Evolutionary conservation across 176 grass and related monocot species (phyloP).

Genomic region (Sorghum bicolor): DNA sequence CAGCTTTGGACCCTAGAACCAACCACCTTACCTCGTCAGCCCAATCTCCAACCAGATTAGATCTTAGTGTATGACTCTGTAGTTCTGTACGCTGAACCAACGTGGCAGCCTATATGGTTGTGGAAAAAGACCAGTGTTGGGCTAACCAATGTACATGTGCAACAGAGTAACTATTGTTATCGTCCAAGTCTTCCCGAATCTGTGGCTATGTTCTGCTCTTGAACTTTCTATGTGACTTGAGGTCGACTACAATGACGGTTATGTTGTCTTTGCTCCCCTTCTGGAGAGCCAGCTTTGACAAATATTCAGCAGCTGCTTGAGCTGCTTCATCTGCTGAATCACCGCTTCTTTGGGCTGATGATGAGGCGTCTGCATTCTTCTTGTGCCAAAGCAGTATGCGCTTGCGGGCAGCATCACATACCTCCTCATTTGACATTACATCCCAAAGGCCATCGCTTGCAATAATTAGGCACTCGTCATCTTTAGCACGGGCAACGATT

Average conservation of each 20-base stretch:
- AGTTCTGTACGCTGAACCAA: slow-evolving; percentile 11
- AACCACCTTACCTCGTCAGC: neutral
- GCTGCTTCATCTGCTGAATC: slow-evolving; percentile 42
- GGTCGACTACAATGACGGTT: slow-evolving; percentile 67
- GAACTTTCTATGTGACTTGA: slow-evolving; percentile 80
- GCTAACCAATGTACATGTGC: slow-evolving; percentile 25
- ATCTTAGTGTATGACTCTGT: slow-evolving; percentile 2
- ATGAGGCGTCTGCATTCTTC: slow-evolving; percentile 37
- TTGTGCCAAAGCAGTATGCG: slow-evolving; percentile 77
- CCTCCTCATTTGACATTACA: slow-evolving; percentile 82
- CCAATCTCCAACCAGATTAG: slow-evolving; percentile 1
- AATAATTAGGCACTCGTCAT: slow-evolving; percentile 80
- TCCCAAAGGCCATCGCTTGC: slow-evolving; percentile 94
- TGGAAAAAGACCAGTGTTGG: slow-evolving; percentile 22
- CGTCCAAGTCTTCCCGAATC: slow-evolving; percentile 8
- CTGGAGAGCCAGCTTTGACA: slow-evolving; percentile 66
- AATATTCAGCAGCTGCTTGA: slow-evolving; percentile 70
- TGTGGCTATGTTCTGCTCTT: slow-evolving; percentile 51
- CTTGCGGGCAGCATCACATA: slow-evolving; percentile 68
- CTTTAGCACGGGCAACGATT: slow-evolving; percentile 59
- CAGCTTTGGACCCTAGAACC: neutral
- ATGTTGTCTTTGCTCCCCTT: slow-evolving; percentile 92
- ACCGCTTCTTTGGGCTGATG: slow-evolving; percentile 28
- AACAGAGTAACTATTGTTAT: slow-evolving; percentile 5
- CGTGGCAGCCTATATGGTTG: slow-evolving; percentile 18